Evolutionary conservation across 2,329 filamentous ascomycete genomes (phyloP).

Genomic region (Blastomyces silverae): DNA sequence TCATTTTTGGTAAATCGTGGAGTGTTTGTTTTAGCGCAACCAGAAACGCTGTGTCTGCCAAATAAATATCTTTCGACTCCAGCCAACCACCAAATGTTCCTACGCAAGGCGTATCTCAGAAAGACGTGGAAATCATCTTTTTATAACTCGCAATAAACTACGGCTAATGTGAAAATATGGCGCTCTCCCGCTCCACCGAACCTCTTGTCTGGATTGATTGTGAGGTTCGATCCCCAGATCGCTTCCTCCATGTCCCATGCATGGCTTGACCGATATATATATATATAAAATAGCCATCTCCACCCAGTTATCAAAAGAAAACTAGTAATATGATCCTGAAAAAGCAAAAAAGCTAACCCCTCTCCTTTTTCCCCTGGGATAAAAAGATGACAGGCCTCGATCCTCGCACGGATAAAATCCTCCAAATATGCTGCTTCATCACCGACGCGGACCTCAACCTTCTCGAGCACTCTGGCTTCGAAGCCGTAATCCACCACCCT

Average conservation of each 20-base stretch:
- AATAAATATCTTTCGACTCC: neutral
- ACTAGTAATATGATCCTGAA: neutral
- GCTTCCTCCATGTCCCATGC: neutral
- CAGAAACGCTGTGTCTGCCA: neutral
- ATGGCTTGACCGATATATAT: too few relatives aligned
- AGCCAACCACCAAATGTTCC: neutral
- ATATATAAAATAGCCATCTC: neutral
- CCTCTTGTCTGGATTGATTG: constrained; percentile 84
- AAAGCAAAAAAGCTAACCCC: constrained; percentile 5
- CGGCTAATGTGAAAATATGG: constrained; percentile 29
- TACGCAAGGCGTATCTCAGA: neutral
- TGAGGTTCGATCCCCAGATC: constrained; percentile 43
- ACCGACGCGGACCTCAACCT: constrained; percentile 73
- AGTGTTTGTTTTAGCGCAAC: neutral
- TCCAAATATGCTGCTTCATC: constrained; percentile 88
- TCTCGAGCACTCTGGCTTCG: constrained; percentile 70
- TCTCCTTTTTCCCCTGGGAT: neutral
- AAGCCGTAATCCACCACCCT: constrained; percentile 68
- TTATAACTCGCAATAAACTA: neutral
- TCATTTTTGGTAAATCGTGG: too few relatives aligned
- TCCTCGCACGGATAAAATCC: constrained; percentile 69
- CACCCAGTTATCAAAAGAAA: neutral
- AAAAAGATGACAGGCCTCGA: constrained; percentile 84
- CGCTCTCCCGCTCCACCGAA: constrained; percentile 48
- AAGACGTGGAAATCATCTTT: neutral